A percentile compares a stretch with the other conserved stretches of the same genome.
Conservation (phyloP, 2,329 filamentous ascomycete genomes). For the Alternaria sp. region DNA sequence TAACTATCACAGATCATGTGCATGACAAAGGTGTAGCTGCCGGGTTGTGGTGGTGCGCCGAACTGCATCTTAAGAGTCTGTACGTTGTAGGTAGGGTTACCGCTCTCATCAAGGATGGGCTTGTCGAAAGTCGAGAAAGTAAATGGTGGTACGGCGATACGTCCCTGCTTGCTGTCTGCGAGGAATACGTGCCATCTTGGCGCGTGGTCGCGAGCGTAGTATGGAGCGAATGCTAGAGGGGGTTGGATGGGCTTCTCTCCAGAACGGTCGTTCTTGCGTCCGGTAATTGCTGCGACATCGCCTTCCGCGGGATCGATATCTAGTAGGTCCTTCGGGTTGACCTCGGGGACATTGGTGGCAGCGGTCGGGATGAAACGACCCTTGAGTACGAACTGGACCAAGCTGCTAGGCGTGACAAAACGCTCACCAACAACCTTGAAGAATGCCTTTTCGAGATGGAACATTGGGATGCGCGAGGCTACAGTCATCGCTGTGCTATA, state of each 20-base stretch:
- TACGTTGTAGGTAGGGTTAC: slow-evolving; percentile 90
- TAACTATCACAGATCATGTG: slow-evolving; percentile 95
- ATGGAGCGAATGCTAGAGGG: slow-evolving; percentile 87
- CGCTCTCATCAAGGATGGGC: slow-evolving; percentile 78
- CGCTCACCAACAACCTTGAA: slow-evolving; percentile 98
- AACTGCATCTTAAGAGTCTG: slow-evolving; percentile 98
- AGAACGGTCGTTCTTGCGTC: slow-evolving; percentile 72
- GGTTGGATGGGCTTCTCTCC: slow-evolving; percentile 72
- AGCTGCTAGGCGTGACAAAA: slow-evolving; percentile 86
- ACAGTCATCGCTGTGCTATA: slow-evolving; percentile 78
- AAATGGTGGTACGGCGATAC: slow-evolving; percentile 95
- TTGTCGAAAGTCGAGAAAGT: slow-evolving; percentile 94
- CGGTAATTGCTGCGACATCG: slow-evolving; percentile 83
- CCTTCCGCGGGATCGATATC: slow-evolving; percentile 93
- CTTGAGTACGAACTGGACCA: slow-evolving; percentile 95
- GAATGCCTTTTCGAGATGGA: slow-evolving; percentile 89
- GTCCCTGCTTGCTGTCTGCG: slow-evolving; percentile 90
- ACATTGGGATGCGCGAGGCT: slow-evolving; percentile 80
- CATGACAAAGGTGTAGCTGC: slow-evolving; percentile 94
- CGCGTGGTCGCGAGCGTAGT: slow-evolving; percentile 86
- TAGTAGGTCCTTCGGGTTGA: slow-evolving; percentile 81
- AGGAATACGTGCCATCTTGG: slow-evolving; percentile 95
- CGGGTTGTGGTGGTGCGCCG: slow-evolving; percentile 88
- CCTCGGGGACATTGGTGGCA: slow-evolving; percentile 72
- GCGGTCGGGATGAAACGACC: slow-evolving; percentile 91